These are phyloP conservation scores for Boletellus deceptivus DNA, from an alignment of 1,284 basidiomycete species.

Conservation along the genomic window DNA sequence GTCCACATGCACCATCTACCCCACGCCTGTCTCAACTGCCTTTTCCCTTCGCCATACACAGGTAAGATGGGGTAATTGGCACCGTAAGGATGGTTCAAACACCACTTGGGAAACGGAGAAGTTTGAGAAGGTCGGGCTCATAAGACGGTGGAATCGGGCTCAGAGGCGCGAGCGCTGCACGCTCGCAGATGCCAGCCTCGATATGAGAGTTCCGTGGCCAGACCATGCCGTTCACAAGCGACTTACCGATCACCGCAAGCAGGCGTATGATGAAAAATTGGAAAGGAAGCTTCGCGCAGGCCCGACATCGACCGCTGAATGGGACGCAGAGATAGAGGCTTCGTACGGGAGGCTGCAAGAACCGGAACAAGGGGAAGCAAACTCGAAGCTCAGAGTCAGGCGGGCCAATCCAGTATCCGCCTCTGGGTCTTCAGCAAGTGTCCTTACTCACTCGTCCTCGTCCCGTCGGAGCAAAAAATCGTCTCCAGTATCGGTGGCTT, in stretches of 20 bases:
- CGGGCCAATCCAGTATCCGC: conserved; percentile 11
- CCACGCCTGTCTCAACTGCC: not conserved
- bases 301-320: conserved; percentile 14
- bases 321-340: conserved; percentile 31
- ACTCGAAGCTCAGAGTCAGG: conserved; percentile 24
- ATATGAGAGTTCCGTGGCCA: conserved; percentile 32
- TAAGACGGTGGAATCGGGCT: conserved; percentile 31
- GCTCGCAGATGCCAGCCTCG: conserved; percentile 20
- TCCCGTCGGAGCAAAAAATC: conserved; percentile 6
- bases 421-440: conserved; percentile 7
- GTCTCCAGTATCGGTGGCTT: conserved; percentile 16
- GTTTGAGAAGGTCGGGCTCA: conserved; percentile 18
- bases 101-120: conserved; percentile 40
- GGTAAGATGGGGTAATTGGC: conserved; percentile 42
- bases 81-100: conserved; percentile 38
- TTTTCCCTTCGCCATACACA: conserved; percentile 20
- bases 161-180: conserved; percentile 13
- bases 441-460: conserved; percentile 5
- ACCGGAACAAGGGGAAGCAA: conserved; percentile 27
- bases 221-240: conserved; percentile 42
- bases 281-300: conserved; percentile 12
- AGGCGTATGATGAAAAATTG: conserved; percentile 46
- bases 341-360: conserved; percentile 23
- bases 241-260: conserved; percentile 38
- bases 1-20: conserved; percentile 1